Base-by-base conservation (phyloP, 768 basidiomycete species). In the Naganishia kalamii region DNA sequence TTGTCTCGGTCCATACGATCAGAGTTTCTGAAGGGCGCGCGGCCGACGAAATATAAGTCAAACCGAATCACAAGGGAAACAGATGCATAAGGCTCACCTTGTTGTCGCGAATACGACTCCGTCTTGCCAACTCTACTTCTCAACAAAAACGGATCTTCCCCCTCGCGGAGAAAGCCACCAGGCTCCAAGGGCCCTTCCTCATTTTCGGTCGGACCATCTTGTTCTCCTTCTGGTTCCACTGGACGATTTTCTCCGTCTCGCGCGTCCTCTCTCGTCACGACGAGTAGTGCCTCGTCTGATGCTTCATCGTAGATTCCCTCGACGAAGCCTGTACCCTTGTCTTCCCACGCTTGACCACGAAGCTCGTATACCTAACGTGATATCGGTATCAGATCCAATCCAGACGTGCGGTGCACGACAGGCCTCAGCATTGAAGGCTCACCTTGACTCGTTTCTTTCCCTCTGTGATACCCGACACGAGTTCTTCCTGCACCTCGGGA, bases 1-100 rank as follows among this genome's bases (percentile, higher is more conserved):
- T 70, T 1, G 90, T 89, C 76, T 98, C 94, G 3, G 94, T 98
- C 96, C 96, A 99, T 21, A 97, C 94, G 71, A 99, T 97, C 51
- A 99, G 84, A 13, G 96, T 99, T 74, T 97, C 94, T 93, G 79
- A 70, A 65, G 21, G 70, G 46, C 51, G 66, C 64, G n/a, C 70
- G 70, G n/a, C 66, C 29, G 54, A 37, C 15, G n/a, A 52, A n/a
- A 32, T 4, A 60, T 11, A 19, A n/a, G 21, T 5, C 15, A 57
- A 25, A 25, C n/a, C 29, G 23, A 15, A 48, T 3, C 47, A 4
- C n/a, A 4, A 17, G 15, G 33, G 52, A 30, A 27, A 49, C 37
- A 48, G 63, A 27, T 48, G 51, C 40, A 62, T 27, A 40, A 66
- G 44, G 80, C 84, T 69, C 71, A 89, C 74, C 78, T 68, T 72